Percentiles rank a stretch among this genome's conserved stretches.
Evolutionary conservation across 1,284 basidiomycete species (phyloP).

Genomic region (Cystobasidiaceae sp.): DNA sequence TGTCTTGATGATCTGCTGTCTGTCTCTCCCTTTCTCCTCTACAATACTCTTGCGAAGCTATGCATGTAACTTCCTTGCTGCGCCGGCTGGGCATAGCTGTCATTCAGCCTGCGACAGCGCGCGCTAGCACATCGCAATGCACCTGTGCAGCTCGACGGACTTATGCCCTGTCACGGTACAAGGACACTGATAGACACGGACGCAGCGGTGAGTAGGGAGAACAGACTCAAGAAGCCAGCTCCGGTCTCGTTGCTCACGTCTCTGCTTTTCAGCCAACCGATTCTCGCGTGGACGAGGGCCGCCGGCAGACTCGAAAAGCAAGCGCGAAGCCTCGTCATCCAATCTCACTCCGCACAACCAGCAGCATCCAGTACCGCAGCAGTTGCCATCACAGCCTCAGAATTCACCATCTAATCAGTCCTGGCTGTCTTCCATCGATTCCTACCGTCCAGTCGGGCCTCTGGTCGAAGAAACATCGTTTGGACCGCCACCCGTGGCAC

Average conservation of each 20-base stretch:
- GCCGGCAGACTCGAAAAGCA: neutral
- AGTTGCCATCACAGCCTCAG: neutral
- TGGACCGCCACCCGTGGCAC: constrained; percentile 9
- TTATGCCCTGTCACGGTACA: constrained; percentile 19
- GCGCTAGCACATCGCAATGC: neutral
- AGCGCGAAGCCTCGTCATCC: neutral
- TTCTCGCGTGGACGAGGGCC: constrained; percentile 1
- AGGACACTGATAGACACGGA: constrained; percentile 3
- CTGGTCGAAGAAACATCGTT: neutral
- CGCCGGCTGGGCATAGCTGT: neutral
- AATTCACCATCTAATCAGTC: neutral
- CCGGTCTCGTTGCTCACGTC: neutral
- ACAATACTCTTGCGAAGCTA: no score
- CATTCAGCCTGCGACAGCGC: neutral
- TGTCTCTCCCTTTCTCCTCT: neutral
- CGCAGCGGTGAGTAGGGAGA: neutral
- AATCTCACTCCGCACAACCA: constrained; percentile 5
- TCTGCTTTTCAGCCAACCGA: neutral
- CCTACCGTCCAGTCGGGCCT: constrained; percentile 8
- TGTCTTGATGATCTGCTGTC: no score
- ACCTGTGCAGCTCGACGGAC: neutral
- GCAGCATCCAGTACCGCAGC: neutral
- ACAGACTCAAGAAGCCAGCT: neutral
- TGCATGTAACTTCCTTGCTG: no score
- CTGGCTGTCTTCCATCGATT: neutral